These are phyloP conservation scores for Erodium texanum DNA, from an alignment of 441 rosid genomes.

Conservation along the genomic window DNA sequence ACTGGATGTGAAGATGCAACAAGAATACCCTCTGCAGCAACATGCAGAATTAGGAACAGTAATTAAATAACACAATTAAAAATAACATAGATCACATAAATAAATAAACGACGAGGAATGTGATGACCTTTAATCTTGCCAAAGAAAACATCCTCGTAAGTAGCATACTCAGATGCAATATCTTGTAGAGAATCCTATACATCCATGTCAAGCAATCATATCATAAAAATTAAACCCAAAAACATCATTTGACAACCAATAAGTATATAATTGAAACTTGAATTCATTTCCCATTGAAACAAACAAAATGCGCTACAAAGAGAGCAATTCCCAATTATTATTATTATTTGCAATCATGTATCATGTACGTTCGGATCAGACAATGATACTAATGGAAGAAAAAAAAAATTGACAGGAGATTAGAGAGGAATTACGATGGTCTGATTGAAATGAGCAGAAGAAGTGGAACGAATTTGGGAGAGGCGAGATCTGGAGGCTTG, in stretches of 20 bases:
- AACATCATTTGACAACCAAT: not conserved
- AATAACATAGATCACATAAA: not conserved
- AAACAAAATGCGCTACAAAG: not conserved
- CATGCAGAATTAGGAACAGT: not conserved
- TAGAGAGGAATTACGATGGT: constrained; percentile 43
- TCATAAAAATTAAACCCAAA: not conserved
- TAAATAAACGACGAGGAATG: not conserved
- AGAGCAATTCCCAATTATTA: not conserved
- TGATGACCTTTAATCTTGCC: constrained; percentile 56
- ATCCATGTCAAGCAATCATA: not conserved
- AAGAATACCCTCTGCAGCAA: constrained; percentile 52
- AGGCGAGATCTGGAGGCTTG: constrained; percentile 51
- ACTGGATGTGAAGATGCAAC: constrained; percentile 59
- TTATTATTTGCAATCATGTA: not conserved
- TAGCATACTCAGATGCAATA: constrained; percentile 40
- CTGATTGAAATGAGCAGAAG: constrained; percentile 54
- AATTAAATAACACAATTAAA: not conserved
- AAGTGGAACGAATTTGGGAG: constrained; percentile 54
- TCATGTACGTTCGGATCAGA: not conserved
- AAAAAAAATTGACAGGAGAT: not conserved
- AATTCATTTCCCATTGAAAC: not conserved
- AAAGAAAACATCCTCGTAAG: constrained; percentile 47
- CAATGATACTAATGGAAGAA: too few relatives aligned
- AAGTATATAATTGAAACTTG: not conserved
- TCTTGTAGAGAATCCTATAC: constrained; percentile 50